Conservation (phyloP, 345 rosid species). For the Citrus australasica region DNA sequence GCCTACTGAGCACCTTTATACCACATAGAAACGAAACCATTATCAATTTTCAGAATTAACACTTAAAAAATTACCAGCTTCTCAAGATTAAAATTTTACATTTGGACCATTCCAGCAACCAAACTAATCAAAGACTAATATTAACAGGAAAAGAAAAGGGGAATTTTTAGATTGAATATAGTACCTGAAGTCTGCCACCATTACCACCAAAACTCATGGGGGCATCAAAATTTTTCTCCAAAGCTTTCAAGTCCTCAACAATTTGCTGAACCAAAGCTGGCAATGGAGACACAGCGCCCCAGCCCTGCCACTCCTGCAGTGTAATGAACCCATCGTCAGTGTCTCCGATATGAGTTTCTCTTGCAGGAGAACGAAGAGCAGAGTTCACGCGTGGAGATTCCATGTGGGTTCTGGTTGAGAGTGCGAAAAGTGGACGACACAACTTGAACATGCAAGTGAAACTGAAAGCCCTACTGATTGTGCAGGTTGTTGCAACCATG, state of each 20-base stretch:
- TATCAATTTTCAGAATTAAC: not conserved
- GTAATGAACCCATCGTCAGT: slow-evolving; percentile 35
- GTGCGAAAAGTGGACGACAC: slow-evolving; percentile 20
- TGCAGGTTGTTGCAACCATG: slow-evolving; percentile 15
- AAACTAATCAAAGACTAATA: not conserved
- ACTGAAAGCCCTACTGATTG: slow-evolving; percentile 18
- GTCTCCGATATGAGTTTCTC: slow-evolving; percentile 18
- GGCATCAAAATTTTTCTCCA: slow-evolving; percentile 54
- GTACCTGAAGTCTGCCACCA: slow-evolving; percentile 84
- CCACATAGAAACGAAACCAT: not conserved
- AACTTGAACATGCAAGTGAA: slow-evolving; percentile 17
- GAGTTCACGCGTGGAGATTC: slow-evolving; percentile 33
- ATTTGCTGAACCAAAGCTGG: slow-evolving; percentile 65
- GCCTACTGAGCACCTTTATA: not conserved
- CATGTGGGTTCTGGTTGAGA: slow-evolving; percentile 29
- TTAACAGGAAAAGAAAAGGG: not conserved
- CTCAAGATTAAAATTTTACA: not conserved
- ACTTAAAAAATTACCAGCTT: not conserved
- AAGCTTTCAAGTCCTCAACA: slow-evolving; percentile 64
- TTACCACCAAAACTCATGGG: slow-evolving; percentile 72
- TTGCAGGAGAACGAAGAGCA: slow-evolving; percentile 32
- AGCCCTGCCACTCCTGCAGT: slow-evolving; percentile 71
- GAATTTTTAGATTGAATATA: not conserved
- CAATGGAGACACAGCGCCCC: slow-evolving; percentile 68
- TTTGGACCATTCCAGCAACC: not conserved